Evolutionary conservation across 2,329 filamentous ascomycete species (phyloP).

Genomic region (Fusarium sp.): DNA sequence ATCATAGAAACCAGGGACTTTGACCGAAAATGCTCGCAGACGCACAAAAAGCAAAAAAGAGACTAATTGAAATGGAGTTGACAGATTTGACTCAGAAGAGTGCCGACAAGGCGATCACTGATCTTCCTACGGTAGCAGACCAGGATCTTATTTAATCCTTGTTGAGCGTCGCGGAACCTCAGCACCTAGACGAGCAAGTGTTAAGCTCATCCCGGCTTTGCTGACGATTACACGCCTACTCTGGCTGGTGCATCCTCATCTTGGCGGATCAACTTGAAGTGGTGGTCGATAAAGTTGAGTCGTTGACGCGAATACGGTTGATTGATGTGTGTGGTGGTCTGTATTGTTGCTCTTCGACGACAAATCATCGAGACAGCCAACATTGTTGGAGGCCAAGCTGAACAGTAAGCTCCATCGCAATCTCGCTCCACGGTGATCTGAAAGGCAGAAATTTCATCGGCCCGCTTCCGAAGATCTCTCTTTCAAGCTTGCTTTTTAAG

Average conservation of each 20-base stretch:
- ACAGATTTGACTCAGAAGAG: constrained; percentile 50
- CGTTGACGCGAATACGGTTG: constrained; percentile 33
- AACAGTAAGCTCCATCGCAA: constrained; percentile 41
- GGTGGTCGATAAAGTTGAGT: constrained; percentile 45
- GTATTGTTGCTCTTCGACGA: constrained; percentile 5
- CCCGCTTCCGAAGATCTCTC: constrained; percentile 25
- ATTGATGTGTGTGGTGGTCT: constrained; percentile 27
- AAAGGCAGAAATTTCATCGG: constrained; percentile 30
- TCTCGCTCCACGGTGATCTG: constrained; percentile 38
- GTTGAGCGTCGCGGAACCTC: constrained; percentile 36
- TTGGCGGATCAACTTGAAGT: constrained; percentile 35
- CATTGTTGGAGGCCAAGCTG: constrained; percentile 29
- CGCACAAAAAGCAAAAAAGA: constrained; percentile 45
- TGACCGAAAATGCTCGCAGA: constrained; percentile 38
- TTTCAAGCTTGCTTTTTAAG: constrained; percentile 23
- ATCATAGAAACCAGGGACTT: constrained; percentile 24
- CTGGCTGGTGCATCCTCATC: constrained; percentile 27
- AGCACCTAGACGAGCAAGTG: constrained; percentile 26
- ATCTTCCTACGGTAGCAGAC: constrained; percentile 39
- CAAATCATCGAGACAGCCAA: constrained; percentile 32
- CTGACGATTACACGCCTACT: constrained; percentile 36
- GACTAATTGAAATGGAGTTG: constrained; percentile 46
- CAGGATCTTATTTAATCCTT: constrained; percentile 40
- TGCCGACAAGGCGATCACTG: constrained; percentile 45
- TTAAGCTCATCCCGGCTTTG: constrained; percentile 32